A percentile compares a stretch with the other conserved stretches of the same genome.
phyloP scores from a whole-genome alignment of 768 basidiomycete genomes.

The Lentinula aciculospora region DNA sequence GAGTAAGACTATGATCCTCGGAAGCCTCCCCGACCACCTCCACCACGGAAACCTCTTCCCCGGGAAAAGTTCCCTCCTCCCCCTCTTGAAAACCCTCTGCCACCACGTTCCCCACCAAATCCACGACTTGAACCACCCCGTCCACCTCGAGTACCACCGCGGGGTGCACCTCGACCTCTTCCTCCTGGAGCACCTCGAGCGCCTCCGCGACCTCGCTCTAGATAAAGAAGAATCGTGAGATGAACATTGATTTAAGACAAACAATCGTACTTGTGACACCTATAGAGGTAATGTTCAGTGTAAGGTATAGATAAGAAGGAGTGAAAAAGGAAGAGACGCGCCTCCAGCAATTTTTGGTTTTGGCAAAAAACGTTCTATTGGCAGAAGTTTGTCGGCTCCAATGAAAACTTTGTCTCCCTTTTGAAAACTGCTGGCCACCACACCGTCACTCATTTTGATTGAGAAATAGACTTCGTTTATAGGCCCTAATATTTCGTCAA shows the following conservation, averaged over 20 bases:
- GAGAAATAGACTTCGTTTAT: slow-evolving; percentile 99
- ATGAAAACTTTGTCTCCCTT: slow-evolving; percentile 99
- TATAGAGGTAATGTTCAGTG: slow-evolving; percentile 18
- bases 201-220: slow-evolving; percentile 32
- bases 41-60: slow-evolving; percentile 6
- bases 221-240: slow-evolving; percentile 10
- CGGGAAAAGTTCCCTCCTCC: slow-evolving; percentile 5
- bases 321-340: slow-evolving; percentile 19
- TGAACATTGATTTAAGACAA: slow-evolving; percentile 5
- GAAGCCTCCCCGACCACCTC: slow-evolving; percentile 7
- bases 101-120: slow-evolving; percentile 13
- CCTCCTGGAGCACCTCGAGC: slow-evolving; percentile 23
- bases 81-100: slow-evolving; percentile 1
- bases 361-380: slow-evolving; percentile 93
- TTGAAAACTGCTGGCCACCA: slow-evolving; percentile 94
- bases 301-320: neutral
- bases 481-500: slow-evolving; percentile 99
- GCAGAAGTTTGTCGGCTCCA: slow-evolving; percentile 92
- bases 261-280: slow-evolving; percentile 43
- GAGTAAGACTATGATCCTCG: slow-evolving; percentile 2
- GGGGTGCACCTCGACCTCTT: slow-evolving; percentile 29
- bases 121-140: slow-evolving; percentile 30
- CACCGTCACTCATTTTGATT: slow-evolving; percentile 93
- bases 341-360: slow-evolving; percentile 85
- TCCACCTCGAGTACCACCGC: slow-evolving; percentile 28